Conservation (phyloP, 2,329 filamentous ascomycete species). For the Aspergillus latus region DNA sequence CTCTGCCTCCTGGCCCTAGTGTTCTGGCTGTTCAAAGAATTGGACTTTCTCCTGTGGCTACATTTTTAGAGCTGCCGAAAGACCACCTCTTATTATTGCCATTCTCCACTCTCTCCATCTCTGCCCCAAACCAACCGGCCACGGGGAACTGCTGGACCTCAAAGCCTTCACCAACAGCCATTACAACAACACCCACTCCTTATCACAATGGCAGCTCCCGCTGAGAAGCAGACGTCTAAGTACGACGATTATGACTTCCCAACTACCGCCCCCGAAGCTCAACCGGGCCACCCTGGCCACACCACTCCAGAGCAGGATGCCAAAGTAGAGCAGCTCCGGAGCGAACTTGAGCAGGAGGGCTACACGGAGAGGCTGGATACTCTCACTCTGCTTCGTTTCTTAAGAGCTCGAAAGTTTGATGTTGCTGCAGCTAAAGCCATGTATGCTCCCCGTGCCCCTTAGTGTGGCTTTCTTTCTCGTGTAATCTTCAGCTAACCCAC, state of each 20-base stretch:
- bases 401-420: constrained; percentile 94
- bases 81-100: constrained; percentile 7
- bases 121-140: constrained; percentile 19
- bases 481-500: background rate
- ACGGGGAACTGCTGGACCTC: constrained; percentile 10
- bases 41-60: constrained; percentile 5
- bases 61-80: constrained; percentile 3
- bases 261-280: constrained; percentile 67
- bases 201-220: constrained; percentile 32
- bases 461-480: background rate
- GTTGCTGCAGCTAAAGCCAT: constrained; percentile 81
- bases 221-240: constrained; percentile 63
- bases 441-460: constrained; percentile 54
- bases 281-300: constrained; percentile 81
- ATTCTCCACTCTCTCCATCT: constrained; percentile 20
- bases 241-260: constrained; percentile 97
- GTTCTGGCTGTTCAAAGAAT: constrained; percentile 3
- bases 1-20: constrained; percentile 4
- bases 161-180: background rate
- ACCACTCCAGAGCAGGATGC: constrained; percentile 85
- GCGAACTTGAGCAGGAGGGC: constrained; percentile 79
- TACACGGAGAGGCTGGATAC: constrained; percentile 86
- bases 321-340: constrained; percentile 79
- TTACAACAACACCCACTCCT: constrained; percentile 5
- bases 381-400: constrained; percentile 85